These are phyloP conservation scores for Trichoderma sp. DNA, from an alignment of 2,329 filamentous ascomycete genomes.

Conservation along the genomic window DNA sequence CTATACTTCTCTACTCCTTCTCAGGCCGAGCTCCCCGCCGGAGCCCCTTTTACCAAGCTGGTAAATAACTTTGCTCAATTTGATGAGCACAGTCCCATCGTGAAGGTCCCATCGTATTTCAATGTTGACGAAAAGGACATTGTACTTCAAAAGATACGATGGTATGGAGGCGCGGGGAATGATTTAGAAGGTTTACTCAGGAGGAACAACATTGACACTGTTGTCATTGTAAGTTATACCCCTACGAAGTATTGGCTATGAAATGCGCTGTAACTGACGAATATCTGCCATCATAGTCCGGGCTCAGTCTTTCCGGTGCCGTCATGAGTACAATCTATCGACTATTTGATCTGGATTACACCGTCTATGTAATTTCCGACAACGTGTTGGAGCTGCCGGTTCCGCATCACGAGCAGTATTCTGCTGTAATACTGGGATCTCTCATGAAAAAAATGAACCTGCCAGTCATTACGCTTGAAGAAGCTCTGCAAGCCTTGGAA, in stretches of 20 bases:
- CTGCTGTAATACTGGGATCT: not conserved
- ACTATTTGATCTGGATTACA: conserved; percentile 49
- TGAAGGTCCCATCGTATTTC: conserved; percentile 43
- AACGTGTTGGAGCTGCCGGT: conserved; percentile 38
- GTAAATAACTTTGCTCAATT: conserved; percentile 36
- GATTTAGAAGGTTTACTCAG: conserved; percentile 46
- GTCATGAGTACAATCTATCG: conserved; percentile 49
- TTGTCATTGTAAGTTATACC: conserved; percentile 41
- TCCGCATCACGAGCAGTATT: conserved; percentile 5
- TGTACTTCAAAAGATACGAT: conserved; percentile 47
- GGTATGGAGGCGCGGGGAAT: conserved; percentile 48
- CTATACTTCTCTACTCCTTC: conserved; percentile 39
- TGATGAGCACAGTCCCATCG: conserved; percentile 33
- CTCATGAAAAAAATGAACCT: conserved; percentile 29
- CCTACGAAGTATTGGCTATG: rapidly evolving
- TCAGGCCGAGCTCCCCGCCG: conserved; percentile 42
- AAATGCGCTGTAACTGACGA: not conserved
- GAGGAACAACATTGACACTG: conserved; percentile 46
- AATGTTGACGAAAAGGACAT: conserved; percentile 40
- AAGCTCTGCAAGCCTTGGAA: conserved; percentile 18
- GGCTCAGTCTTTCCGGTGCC: conserved; percentile 47
- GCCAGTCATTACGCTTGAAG: conserved; percentile 12
- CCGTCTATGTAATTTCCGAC: conserved; percentile 46
- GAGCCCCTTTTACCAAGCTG: conserved; percentile 41
- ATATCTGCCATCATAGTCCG: conserved; percentile 37